These are phyloP conservation scores for Prunus mira DNA, from an alignment of 306 rosid species.

Conservation along the genomic window DNA sequence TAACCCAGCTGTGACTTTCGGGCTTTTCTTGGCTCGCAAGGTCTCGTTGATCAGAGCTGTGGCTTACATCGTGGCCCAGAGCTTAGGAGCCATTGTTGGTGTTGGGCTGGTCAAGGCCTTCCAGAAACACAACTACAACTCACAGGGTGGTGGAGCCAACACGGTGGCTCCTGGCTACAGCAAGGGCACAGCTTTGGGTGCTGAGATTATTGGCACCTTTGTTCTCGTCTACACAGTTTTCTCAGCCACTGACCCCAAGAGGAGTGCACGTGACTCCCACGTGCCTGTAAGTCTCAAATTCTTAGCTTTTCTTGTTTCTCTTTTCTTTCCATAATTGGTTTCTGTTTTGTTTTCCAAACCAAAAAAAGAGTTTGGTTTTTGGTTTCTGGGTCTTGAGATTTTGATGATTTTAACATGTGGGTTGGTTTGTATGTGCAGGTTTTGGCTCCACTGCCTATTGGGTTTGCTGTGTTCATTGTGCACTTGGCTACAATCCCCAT, in stretches of 20 bases:
- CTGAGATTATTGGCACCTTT: conserved; percentile 87
- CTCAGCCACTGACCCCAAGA: conserved; percentile 95
- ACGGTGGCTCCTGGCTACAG: conserved; percentile 38
- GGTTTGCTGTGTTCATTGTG: conserved; percentile 81
- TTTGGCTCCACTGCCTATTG: conserved; percentile 86
- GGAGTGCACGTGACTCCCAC: conserved; percentile 86
- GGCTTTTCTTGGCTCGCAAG: conserved; percentile 71
- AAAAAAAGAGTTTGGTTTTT: no score
- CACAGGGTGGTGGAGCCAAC: conserved; percentile 62
- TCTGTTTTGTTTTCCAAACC: no score
- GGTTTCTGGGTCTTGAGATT: background rate
- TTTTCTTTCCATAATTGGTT: background rate
- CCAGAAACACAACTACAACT: conserved; percentile 49
- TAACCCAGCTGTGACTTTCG: conserved; percentile 87
- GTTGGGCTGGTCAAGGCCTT: conserved; percentile 81
- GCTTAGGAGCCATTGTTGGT: conserved; percentile 65
- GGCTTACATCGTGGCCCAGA: conserved; percentile 62
- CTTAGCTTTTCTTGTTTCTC: background rate
- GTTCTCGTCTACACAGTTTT: conserved; percentile 89
- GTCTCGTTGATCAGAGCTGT: conserved; percentile 72
- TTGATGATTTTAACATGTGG: background rate
- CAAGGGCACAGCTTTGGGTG: conserved; percentile 65
- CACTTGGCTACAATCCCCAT: conserved; percentile 86
- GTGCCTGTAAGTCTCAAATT: conserved; percentile 43
- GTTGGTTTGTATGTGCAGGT: conserved; percentile 32